Evolutionary conservation across 306 rosid species (phyloP), one percentile per base, ranked within the genome.

Genomic region (Cucurbita moschata): DNA sequence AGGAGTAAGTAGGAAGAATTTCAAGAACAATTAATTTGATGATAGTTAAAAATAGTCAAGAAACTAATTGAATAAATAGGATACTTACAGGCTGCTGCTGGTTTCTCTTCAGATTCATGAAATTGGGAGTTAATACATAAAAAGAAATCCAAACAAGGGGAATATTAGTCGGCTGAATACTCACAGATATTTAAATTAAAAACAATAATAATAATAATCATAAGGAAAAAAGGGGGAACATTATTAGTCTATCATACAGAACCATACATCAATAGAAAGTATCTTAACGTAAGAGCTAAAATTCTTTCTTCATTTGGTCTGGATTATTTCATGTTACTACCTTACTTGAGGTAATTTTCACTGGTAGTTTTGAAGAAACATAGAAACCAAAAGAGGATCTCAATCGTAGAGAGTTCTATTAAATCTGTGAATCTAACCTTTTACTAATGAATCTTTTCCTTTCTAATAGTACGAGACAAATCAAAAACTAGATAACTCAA

Each of bases 81-180:
- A 26, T 51, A 87, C 96, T 90, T 86, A 93, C 98, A 74, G 69
- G 96, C 75, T 76, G 94, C 97, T 0, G 98, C 98, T 3, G 98
- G 97, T 83, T 93, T 93, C 85, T 93, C 98, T 93, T 88, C 85
- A 81, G 76, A 79, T 69, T 81, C 88, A 46, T 78, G 84, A 82
- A 81, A 79, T 80, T 77, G 43, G 79, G 86, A 79, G 67, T 82
- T 82, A 82, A 71, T 61, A 72, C 78, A 71, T 54, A 61, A 58
- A 72, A 50, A 61, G 54, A 72, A 50, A 16, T 71, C 58, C 77
- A 64, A 72, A 74, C 75, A 86, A 79, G 71, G 54, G 68, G 15
- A 21, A 79, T 73, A 60, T 26, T 76, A 30, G 35, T 30, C 35
- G 35, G 4, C 4, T 2, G 35, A 30, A 30, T 3, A 30, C 35